A percentile compares a stretch with the other conserved stretches of the same genome.
These are phyloP conservation scores for Linum tenue DNA, from an alignment of 345 rosid genomes.

Conservation along the genomic window DNA sequence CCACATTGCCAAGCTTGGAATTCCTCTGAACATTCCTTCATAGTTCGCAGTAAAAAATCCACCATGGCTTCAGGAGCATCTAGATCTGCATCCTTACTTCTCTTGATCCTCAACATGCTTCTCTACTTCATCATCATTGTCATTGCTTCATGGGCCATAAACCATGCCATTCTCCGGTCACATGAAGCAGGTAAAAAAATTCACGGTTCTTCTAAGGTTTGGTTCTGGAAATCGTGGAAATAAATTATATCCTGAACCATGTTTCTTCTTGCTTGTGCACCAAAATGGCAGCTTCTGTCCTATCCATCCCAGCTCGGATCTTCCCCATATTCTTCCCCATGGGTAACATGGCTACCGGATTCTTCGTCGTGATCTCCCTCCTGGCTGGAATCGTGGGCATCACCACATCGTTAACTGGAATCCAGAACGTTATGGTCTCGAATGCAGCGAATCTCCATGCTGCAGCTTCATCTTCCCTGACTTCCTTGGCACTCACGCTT, in stretches of 20 bases:
- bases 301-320: slow-evolving; percentile 58
- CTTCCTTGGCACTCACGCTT: slow-evolving; percentile 57
- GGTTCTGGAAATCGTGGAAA: too few species aligned
- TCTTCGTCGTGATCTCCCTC: slow-evolving; percentile 55
- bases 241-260: too few species aligned
- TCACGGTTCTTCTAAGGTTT: not conserved
- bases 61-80: slow-evolving; percentile 58
- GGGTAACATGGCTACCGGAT: slow-evolving; percentile 84
- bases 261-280: slow-evolving; percentile 11
- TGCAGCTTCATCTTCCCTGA: slow-evolving; percentile 61
- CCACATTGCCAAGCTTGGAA: not conserved
- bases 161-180: slow-evolving; percentile 54
- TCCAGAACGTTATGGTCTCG: slow-evolving; percentile 37
- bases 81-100: slow-evolving; percentile 54
- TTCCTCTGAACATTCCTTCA: not conserved
- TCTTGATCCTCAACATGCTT: slow-evolving; percentile 53
- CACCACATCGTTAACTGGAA: slow-evolving; percentile 53
- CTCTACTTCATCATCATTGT: slow-evolving; percentile 55
- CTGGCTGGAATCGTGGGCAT: slow-evolving; percentile 75
- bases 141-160: slow-evolving; percentile 67
- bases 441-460: slow-evolving; percentile 43
- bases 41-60: not conserved
- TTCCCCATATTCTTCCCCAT: slow-evolving; percentile 77
- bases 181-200: slow-evolving; percentile 47
- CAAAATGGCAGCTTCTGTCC: slow-evolving; percentile 39